Conservation (phyloP, 306 rosid genomes). For the Leucaena leucocephala region DNA sequence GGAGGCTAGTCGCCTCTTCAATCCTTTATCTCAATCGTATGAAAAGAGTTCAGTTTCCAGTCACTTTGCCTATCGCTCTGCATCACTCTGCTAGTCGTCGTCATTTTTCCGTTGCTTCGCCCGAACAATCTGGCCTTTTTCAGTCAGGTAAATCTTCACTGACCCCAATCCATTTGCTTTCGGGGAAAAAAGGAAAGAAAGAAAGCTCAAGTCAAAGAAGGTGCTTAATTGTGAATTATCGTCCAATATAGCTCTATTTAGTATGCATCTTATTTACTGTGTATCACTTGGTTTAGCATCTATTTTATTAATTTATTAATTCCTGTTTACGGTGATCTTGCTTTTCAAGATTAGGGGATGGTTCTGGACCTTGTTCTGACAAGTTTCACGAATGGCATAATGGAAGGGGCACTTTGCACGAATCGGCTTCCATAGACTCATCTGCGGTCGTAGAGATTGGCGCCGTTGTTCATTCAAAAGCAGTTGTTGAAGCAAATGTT, state of each 20-base stretch:
- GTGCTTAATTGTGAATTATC: not conserved
- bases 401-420: constrained; percentile 82
- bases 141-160: constrained; percentile 29
- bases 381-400: constrained; percentile 71
- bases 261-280: not conserved
- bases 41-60: constrained; percentile 16
- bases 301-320: constrained; percentile 14
- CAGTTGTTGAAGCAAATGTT: constrained; percentile 62
- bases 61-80: constrained; percentile 14
- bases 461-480: constrained; percentile 70
- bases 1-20: constrained; percentile 41
- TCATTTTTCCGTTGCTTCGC: constrained; percentile 21
- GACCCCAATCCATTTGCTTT: not conserved
- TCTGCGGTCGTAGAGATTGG: constrained; percentile 74
- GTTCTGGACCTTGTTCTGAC: constrained; percentile 23
- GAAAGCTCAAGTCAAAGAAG: not conserved
- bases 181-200: not conserved
- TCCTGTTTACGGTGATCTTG: constrained; percentile 31
- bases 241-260: not conserved
- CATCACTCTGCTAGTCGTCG: constrained; percentile 2
- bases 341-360: constrained; percentile 55
- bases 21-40: constrained; percentile 25
- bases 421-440: constrained; percentile 65
- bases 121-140: constrained; percentile 2
- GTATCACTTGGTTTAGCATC: not conserved